Base-by-base conservation (phyloP, 495 filamentous ascomycete genomes). In the Trichoderma asperelloides region DNA sequence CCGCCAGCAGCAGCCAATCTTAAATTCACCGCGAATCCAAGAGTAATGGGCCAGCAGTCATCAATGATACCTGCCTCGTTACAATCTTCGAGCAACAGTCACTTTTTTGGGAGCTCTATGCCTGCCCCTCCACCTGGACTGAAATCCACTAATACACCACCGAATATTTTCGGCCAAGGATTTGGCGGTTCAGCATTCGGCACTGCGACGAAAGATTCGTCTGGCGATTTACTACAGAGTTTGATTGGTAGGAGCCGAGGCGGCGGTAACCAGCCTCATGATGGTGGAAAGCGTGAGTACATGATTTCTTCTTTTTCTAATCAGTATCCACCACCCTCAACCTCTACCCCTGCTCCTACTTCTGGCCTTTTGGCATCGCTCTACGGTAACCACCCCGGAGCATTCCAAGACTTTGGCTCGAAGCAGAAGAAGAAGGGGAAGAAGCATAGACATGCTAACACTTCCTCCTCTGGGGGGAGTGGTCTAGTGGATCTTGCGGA, bases 381-480 rank as follows among this genome's bases (percentile, higher is more conserved):
- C 86, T 94, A 93, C 84, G 90, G 89, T 83, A 79, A 88, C 77
- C 91, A 90, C 85, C 78, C 88, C 82, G 90, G 90, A 82, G 83
- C 85, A 79, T 88, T 87, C 82, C 88, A 91, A 85, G 91, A 93
- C 76, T 86, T 87, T 84, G 89, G 87, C 80, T 86, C 88, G 83
- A 96, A 96, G 89, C 90, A 93, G 87, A 96, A 95, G 91, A 96
- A 96, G 91, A 96, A 96, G 90, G 92, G 91, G 87, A 96, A 96
- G 88, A 95, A 96, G 90, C 92, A 96, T 83, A 96, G 92, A 89
- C 92, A 96, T 89, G 93, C 93, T 95, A 96, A 96, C 91, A 96
- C 93, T 94, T 96, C 92, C 90, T 95, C 92, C 88, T 94, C 91
- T 86, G 91, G 91, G 86, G 92, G 92, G 84, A 87, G 88, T 88